phyloP scores from a whole-genome alignment of 2,329 filamentous ascomycete genomes.

The Stachybotrys chlorohalonatus region DNA sequence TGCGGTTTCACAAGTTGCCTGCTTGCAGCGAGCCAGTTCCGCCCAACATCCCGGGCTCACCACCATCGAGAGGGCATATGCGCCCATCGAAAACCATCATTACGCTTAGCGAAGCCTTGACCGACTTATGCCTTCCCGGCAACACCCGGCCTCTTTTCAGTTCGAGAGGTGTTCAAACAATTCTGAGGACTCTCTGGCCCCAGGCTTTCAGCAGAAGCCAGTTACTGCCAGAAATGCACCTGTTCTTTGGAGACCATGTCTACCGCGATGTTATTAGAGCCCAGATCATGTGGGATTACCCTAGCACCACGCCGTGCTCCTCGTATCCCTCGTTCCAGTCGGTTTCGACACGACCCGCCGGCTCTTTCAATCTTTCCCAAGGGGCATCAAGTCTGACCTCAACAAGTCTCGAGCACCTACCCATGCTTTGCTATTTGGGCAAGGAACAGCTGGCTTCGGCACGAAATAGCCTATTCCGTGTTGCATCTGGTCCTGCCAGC shows the following conservation, averaged over 20 bases:
- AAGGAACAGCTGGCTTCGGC: constrained; percentile 35
- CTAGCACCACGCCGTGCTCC: constrained; percentile 12
- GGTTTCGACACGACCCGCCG: constrained; percentile 24
- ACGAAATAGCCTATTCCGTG: constrained; percentile 37
- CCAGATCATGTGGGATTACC: constrained; percentile 40
- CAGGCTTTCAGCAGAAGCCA: constrained; percentile 18
- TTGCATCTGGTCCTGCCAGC: constrained; percentile 29
- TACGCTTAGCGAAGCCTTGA: constrained; percentile 32
- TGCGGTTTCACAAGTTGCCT: constrained; percentile 33
- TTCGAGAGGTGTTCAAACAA: constrained; percentile 30
- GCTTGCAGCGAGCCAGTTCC: constrained; percentile 33
- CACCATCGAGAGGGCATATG: constrained; percentile 25
- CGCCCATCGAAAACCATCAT: constrained; percentile 32
- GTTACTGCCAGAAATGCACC: constrained; percentile 30
- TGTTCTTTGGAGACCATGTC: constrained; percentile 38
- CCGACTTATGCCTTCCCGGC: constrained; percentile 28
- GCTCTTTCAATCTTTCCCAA: constrained; percentile 16
- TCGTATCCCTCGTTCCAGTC: constrained; percentile 24
- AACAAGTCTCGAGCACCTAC: constrained; percentile 5
- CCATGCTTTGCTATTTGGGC: constrained; percentile 38
- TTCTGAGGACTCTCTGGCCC: constrained; percentile 37
- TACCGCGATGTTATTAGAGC: constrained; percentile 37
- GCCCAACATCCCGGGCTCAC: constrained; percentile 16
- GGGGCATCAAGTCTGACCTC: constrained; percentile 12
- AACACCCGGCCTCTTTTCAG: constrained; percentile 23